Evolutionary conservation across 202 grass and related monocot species (phyloP), one percentile per base, ranked within the genome.

Genomic region (Dendrocalamus latiflorus): DNA sequence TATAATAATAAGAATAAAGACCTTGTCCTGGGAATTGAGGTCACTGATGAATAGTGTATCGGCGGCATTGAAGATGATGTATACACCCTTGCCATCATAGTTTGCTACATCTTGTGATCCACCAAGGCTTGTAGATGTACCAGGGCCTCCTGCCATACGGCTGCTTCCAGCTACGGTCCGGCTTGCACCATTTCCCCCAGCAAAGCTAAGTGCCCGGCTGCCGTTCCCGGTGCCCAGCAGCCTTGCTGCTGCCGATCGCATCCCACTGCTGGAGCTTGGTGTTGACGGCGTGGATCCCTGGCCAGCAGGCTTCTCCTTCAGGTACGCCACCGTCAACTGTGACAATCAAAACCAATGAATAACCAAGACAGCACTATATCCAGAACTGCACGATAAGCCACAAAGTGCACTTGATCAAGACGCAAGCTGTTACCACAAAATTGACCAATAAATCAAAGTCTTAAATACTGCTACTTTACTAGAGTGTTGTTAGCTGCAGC

Each of bases 11-110:
- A 28, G 20, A 72, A 36, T 79, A 14, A 68, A 43, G 75, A 98
- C 96, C 93, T 95, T 98, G 53, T 98, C 91, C 43, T 90, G 89
- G 4, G 96, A 98, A 90, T 95, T 93, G 51, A 98, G 93, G 81
- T 98, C 93, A 62, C 87, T 98, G 39, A 98, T 84, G 78, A 95
- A 95, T 26, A 98, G 65, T 15, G 93, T 98, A 68, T 98, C 96
- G 0, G 91, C 91, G 4, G 89, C 71, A 86, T 95, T 98, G 86
- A 95, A 95, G 58, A 98, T 80, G 79, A 98, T 90, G 79, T 93
- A 98, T 68, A 87, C 76, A 21, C 96, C 96, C 84, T 93, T 95
- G 60, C 89, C 89, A 79, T 98, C 96, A 73, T 90, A 98, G 75
- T 95, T 98, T 26, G 77, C 45, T 42, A 61, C 53, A 54, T 83